Conservation (phyloP, 2,329 filamentous ascomycete species). For the Diaporthe sp. region DNA sequence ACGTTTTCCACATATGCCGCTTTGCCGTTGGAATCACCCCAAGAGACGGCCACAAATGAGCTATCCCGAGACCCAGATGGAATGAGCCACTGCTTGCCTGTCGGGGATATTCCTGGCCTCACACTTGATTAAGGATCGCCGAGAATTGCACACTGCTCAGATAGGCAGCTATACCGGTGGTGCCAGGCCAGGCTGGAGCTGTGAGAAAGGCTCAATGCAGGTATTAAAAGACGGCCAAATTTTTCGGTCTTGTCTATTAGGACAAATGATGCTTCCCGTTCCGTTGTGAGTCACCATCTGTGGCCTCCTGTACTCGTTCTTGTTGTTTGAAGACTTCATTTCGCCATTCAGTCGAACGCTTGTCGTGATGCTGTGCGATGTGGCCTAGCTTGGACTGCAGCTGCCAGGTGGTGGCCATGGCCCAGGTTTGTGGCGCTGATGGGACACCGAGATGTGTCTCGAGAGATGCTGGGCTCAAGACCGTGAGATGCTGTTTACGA, state of each 20-base stretch:
- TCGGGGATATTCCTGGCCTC: background rate
- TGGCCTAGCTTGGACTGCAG: background rate
- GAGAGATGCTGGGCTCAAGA: background rate
- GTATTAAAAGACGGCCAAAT: background rate
- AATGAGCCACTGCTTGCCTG: background rate
- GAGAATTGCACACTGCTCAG: background rate
- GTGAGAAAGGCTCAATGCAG: background rate
- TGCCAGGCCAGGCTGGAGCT: background rate
- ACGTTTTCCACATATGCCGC: constrained; percentile 2
- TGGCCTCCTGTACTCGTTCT: background rate
- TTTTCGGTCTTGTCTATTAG: background rate
- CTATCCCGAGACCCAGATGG: background rate
- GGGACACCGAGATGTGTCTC: background rate
- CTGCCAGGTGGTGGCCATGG: background rate
- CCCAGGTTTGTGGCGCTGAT: background rate
- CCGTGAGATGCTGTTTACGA: background rate
- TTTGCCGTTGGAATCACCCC: background rate
- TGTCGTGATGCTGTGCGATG: background rate
- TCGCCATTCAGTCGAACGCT: background rate
- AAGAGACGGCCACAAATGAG: background rate
- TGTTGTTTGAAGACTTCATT: background rate
- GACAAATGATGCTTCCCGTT: background rate
- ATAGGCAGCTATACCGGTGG: background rate
- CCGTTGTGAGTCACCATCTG: too few relatives aligned
- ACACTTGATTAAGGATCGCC: too few relatives aligned